A percentile compares a stretch with the other conserved stretches of the same genome.
Conservation (phyloP, 2,329 filamentous ascomycete genomes). For the Fusarium tjaetaba region DNA sequence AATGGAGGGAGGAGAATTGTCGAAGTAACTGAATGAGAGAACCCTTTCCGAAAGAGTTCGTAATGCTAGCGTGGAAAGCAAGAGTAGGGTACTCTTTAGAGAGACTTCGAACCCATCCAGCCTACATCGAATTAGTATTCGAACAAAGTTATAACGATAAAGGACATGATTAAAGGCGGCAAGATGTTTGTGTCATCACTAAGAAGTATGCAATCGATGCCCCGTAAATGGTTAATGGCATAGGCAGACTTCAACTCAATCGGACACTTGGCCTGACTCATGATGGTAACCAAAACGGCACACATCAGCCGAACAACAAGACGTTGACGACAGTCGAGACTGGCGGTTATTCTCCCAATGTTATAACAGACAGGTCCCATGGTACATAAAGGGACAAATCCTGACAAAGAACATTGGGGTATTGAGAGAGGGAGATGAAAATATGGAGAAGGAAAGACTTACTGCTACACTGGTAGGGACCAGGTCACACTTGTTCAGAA, state of each 20-base stretch:
- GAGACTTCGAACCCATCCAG: constrained; percentile 88
- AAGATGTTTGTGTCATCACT: constrained; percentile 92
- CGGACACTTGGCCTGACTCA: constrained; percentile 83
- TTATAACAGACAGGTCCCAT: constrained; percentile 97
- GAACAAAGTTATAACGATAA: constrained; percentile 25
- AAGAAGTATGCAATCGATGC: constrained; percentile 87
- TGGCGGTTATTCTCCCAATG: constrained; percentile 90
- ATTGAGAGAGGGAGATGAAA: constrained; percentile 50
- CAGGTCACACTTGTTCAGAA: constrained; percentile 70
- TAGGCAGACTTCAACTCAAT: constrained; percentile 94
- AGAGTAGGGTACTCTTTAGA: constrained; percentile 94
- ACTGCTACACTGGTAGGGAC: constrained; percentile 93
- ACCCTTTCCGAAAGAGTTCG: constrained; percentile 96
- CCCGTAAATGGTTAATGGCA: constrained; percentile 55
- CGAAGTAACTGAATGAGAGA: constrained; percentile 90
- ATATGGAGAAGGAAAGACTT: constrained; percentile 63
- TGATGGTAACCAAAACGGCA: constrained; percentile 90
- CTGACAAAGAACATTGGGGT: constrained; percentile 82
- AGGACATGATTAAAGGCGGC: constrained; percentile 1
- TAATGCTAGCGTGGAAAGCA: constrained; percentile 94
- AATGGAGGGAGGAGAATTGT: constrained; percentile 91
- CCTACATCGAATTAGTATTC: constrained; percentile 63
- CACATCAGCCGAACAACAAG: constrained; percentile 68
- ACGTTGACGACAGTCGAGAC: constrained; percentile 50
- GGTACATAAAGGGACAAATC: constrained; percentile 77